Base-by-base conservation (phyloP, 1,284 basidiomycete genomes). In the Cystobasidium slooffiae region DNA sequence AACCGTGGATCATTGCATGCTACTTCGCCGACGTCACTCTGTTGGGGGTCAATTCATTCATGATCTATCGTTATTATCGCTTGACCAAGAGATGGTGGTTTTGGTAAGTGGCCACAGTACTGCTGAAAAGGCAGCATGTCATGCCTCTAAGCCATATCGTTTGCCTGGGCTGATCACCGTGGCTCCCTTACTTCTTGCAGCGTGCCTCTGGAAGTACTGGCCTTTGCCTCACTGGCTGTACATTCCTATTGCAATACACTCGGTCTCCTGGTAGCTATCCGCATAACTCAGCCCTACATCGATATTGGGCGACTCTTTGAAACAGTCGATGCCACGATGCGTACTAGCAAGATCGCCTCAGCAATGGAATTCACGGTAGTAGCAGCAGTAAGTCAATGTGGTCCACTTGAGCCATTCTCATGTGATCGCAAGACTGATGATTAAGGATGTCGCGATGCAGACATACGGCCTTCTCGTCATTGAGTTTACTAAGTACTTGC, bases 51-150 rank as follows among this genome's bases (percentile, higher is more conserved):
- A 53, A 53, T 22, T 22, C 24, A 9, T 53, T 53, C 51, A 18
- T 53, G n/a, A 53, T 53, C n/a, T 53, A 22, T 18, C 9, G 51
- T 18, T 53, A 53, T n/a, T 53, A 53, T 14, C 20, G n/a, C 16
- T 53, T 53, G 9, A 53, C 51, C n/a, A 53, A 53, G 14, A 53
- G 51, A 20, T 53, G 51, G 51, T 20, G n/a, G 24, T 20, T 53
- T 20, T 53, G n/a, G 51, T 53, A 22, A 53, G 51, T 14, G 20
- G n/a, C 31, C 31, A 5, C 31, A 31, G 31, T 31, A 31, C 31
- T 5, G 31, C 1, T 31, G 31, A 31, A 31, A 31, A 31, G 31
- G 31, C 31, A 31, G 31, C 31, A 31, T 31, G 31, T 5, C 31
- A 31, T 5, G 5, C 31, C 31, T 31, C 31, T 31, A 31, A 31